Evolutionary conservation across 1,284 basidiomycete genomes (phyloP), one percentile per base, ranked within the genome.

Genomic region (Inonotus hispidus): DNA sequence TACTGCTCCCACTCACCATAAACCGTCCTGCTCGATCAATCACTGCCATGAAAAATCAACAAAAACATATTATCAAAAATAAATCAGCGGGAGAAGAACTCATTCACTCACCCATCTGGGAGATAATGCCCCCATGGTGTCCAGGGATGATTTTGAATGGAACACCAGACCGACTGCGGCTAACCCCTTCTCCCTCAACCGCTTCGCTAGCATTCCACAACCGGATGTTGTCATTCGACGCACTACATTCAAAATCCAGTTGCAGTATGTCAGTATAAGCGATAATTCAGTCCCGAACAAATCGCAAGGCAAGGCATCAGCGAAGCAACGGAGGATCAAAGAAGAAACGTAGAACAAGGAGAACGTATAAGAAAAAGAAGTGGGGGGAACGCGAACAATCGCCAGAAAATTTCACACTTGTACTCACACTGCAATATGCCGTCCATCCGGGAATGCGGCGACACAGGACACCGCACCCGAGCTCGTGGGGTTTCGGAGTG

Each of bases 71-170:
- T n/a, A 39, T 39, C 13, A 2, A 39, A 35, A n/a, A n/a, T n/a
- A n/a, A n/a, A n/a, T 41, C 29, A n/a, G 37, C n/a, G 27, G 14
- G 25, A 47, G 39, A 27, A 52, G 32, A 25, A 25, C n/a, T 27
- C 37, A 16, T 21, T 19, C 43, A 75, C 88, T 70, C 73, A 95
- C 93, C 72, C 83, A 97, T 91, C 67, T 91, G 88, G 3, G 93
- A 96, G 16, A 98, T 83, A 63, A 88, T 91, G 1, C 94, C 95
- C 32, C 95, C 95, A 74, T 98, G 93, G 74, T 98, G 95, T 0
- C 96, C 96, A 3, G 95, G 91, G 41, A 99, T 92, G 64, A 98
- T 97, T 74, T 94, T 94, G 80, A 98, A 98, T 65, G 90, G 90
- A 19, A 88, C 86, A 7, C 86, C 82, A 66, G 60, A 43, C 70